phyloP scores from a whole-genome alignment of 2,329 filamentous ascomycete species.

The Botrytis galanthina region DNA sequence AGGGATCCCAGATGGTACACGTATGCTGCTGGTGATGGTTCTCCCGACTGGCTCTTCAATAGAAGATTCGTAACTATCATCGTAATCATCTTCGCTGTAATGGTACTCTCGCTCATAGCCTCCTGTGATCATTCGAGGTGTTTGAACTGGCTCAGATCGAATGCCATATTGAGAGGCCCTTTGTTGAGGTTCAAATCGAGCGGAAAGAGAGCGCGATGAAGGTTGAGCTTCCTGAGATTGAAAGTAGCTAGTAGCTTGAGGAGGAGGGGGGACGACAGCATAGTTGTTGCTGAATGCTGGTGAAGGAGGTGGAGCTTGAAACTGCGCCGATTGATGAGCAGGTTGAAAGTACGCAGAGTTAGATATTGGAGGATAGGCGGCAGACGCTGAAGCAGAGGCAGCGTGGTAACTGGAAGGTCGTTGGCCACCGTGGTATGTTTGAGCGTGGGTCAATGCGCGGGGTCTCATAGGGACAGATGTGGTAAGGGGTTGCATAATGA shows the following conservation, averaged over 20 bases:
- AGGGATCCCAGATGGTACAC: slow-evolving; percentile 10
- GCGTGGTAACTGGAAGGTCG: slow-evolving; percentile 18
- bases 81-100: slow-evolving; percentile 16
- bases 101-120: slow-evolving; percentile 14
- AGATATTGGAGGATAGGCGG: slow-evolving; percentile 18
- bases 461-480: slow-evolving; percentile 13
- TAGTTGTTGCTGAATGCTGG: slow-evolving; percentile 16
- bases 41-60: slow-evolving; percentile 5
- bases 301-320: slow-evolving; percentile 19
- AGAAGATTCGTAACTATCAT: slow-evolving; percentile 13
- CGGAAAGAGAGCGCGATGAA: slow-evolving; percentile 27
- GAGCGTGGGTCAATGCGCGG: slow-evolving; percentile 12
- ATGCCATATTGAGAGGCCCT: slow-evolving; percentile 28
- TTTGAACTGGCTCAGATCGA: slow-evolving; percentile 11
- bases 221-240: slow-evolving; percentile 5
- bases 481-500: slow-evolving; percentile 11
- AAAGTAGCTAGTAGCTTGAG: slow-evolving; percentile 6
- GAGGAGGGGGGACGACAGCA: neutral
- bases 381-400: neutral
- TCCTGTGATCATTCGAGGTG: slow-evolving; percentile 15
- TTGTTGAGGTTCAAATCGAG: slow-evolving; percentile 31
- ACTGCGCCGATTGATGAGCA: slow-evolving; percentile 6
- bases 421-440: slow-evolving; percentile 4
- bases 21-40: slow-evolving; percentile 16
- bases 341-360: slow-evolving; percentile 15